A percentile compares a stretch with the other conserved stretches of the same genome.
Conservation (phyloP, 768 basidiomycete species). For the Suillus occidentalis region DNA sequence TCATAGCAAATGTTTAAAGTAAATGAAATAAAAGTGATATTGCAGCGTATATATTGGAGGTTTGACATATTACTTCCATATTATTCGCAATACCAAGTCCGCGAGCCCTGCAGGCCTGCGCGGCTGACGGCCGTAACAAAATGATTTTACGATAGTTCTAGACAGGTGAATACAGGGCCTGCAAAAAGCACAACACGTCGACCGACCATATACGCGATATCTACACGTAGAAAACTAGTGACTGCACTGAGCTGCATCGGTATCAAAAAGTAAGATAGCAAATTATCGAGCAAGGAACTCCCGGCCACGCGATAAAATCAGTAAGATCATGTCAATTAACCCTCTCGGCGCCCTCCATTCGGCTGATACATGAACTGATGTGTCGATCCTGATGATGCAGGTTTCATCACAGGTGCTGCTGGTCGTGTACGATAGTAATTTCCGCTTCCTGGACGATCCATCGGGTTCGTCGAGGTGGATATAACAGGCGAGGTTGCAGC, state of each 20-base stretch:
- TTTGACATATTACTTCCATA: neutral
- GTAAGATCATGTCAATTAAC: slow-evolving; percentile 12
- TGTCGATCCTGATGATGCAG: slow-evolving; percentile 24
- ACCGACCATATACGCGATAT: neutral
- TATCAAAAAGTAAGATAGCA: slow-evolving; percentile 3
- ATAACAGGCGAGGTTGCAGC: slow-evolving; percentile 60
- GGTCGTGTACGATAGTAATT: slow-evolving; percentile 59
- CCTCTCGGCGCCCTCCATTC: slow-evolving; percentile 36
- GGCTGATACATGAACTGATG: slow-evolving; percentile 50
- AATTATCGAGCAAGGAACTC: neutral
- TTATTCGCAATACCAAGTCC: neutral
- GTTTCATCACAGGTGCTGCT: slow-evolving; percentile 27
- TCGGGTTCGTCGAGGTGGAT: slow-evolving; percentile 38
- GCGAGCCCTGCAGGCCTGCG: neutral
- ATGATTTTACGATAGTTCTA: neutral
- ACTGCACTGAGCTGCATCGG: neutral
- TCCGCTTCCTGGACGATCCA: slow-evolving; percentile 27
- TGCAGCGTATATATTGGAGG: neutral
- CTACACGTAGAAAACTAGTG: slow-evolving; percentile 1
- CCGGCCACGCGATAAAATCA: neutral
- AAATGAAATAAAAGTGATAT: neutral
- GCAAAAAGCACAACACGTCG: slow-evolving; percentile 4
- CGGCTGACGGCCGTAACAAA: neutral
- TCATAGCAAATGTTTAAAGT: neutral
- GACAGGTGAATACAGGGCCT: neutral